Base-by-base conservation (phyloP, 1,139 yeast species). In the Blastobotrys aristatus region DNA sequence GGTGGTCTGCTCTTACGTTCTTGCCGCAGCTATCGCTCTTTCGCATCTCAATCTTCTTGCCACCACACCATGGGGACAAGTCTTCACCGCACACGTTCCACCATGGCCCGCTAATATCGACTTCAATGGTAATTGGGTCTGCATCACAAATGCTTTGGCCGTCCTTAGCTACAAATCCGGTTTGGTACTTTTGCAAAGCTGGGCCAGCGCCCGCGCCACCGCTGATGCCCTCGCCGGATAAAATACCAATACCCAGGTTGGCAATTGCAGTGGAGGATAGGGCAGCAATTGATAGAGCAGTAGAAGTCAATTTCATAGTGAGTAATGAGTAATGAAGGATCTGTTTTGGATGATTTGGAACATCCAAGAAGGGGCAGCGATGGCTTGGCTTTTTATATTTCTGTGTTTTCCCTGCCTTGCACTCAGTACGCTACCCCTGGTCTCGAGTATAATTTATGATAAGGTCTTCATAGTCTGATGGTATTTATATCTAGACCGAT, bases 161-260 rank as follows among this genome's bases (percentile, higher is more conserved):
- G 5, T 18, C 22, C 4, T 18, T 10, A 6, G 37, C 20, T 5
- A 10, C 6, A 13, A 33, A 33, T 4, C 37, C 37, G 22, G 5
- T 33, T 11, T 16, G 11, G 37, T 17, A 6, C 16, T 18, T 33
- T 10, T 16, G n/a, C 21, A 14, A 13, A 11, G 37, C 11, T 17
- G 37, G 37, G n/a, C 22, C 22, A 14, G 22, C 18, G 6, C 20
- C 40, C n/a, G 40, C 38, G 16, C 38, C 32, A 16, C 40, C 40
- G 32, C 31, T 22, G 20, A 8, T 26, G 32, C 11, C 32, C 24
- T 26, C 40, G n/a, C 40, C 40, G 31, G 40, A 26, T 20, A 22
- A 8, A 14, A 37, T 33, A 8, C 37, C 37, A 18, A 33, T 6
- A 13, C 6, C 8, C 6, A 33, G 13, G 37, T 33, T 14, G 11